These are phyloP conservation scores for Russula ochroleuca DNA, from an alignment of 768 basidiomycete species.

Conservation along the genomic window DNA sequence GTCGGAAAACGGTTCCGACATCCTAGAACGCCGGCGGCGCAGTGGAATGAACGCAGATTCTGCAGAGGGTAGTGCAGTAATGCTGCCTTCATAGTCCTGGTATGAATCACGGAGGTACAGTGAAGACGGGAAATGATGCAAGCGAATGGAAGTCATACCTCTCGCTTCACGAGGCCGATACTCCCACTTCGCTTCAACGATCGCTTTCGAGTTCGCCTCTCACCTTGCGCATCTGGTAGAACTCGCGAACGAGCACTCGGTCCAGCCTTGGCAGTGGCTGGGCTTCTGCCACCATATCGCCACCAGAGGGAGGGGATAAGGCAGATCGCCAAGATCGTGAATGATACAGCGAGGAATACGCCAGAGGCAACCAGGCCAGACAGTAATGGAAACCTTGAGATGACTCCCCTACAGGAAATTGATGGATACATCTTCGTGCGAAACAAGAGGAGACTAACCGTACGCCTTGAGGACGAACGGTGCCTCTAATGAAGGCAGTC, in stretches of 20 bases:
- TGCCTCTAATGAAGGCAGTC: slow-evolving; percentile 57
- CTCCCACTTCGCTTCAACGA: slow-evolving; percentile 26
- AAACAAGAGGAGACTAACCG: slow-evolving; percentile 43
- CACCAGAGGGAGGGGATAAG: slow-evolving; percentile 35
- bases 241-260: slow-evolving; percentile 7
- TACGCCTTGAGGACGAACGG: slow-evolving; percentile 61
- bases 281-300: slow-evolving; percentile 22
- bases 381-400: slow-evolving; percentile 62
- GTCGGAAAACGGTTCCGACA: slow-evolving; percentile 21
- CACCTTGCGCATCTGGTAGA: slow-evolving; percentile 8
- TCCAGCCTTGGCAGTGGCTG: not conserved
- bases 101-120: not conserved
- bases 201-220: slow-evolving; percentile 20
- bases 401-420: slow-evolving; percentile 49
- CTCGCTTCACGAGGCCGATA: slow-evolving; percentile 10
- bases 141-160: slow-evolving; percentile 4
- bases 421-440: slow-evolving; percentile 8
- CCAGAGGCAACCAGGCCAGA: slow-evolving; percentile 44
- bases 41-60: slow-evolving; percentile 12
- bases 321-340: slow-evolving; percentile 34
- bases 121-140: not conserved
- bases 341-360: slow-evolving; percentile 37
- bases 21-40: slow-evolving; percentile 23
- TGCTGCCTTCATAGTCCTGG: slow-evolving; percentile 20
- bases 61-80: slow-evolving; percentile 9